Conservation (phyloP, 768 basidiomycete species). For the Daedaleopsis sinensis region DNA sequence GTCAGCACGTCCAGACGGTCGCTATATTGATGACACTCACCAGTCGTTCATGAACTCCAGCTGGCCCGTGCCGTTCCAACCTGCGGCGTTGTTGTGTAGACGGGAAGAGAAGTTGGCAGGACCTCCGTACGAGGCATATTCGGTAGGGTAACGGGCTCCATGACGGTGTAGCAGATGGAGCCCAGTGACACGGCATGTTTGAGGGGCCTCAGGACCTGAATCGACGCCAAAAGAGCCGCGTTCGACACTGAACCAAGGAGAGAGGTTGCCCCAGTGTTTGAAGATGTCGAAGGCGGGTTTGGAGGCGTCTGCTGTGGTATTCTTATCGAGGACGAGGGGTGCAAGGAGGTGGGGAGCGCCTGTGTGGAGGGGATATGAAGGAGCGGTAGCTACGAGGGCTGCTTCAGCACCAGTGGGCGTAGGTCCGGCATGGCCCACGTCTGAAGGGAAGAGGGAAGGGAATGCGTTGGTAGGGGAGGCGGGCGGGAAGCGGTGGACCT, state of each 20-base stretch:
- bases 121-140: conserved; percentile 64
- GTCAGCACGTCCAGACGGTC: not conserved
- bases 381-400: conserved; percentile 71
- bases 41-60: conserved; percentile 83
- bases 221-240: conserved; percentile 70
- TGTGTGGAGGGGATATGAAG: conserved; percentile 77
- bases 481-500: conserved; percentile 72
- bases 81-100: conserved; percentile 53
- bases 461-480: conserved; percentile 70
- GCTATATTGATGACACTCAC: conserved; percentile 41
- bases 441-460: conserved; percentile 74
- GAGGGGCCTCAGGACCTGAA: conserved; percentile 69
- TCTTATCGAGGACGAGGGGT: conserved; percentile 32
- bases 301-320: conserved; percentile 11
- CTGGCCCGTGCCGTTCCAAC: conserved; percentile 67
- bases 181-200: conserved; percentile 70
- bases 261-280: conserved; percentile 81
- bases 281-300: conserved; percentile 61
- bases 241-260: conserved; percentile 82
- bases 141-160: conserved; percentile 73
- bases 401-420: conserved; percentile 84
- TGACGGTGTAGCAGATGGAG: conserved; percentile 83
- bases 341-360: conserved; percentile 68
- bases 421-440: conserved; percentile 75
- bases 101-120: conserved; percentile 59